Conservation (phyloP, 2,329 filamentous ascomycete genomes). For the Aureobasidium musti region DNA sequence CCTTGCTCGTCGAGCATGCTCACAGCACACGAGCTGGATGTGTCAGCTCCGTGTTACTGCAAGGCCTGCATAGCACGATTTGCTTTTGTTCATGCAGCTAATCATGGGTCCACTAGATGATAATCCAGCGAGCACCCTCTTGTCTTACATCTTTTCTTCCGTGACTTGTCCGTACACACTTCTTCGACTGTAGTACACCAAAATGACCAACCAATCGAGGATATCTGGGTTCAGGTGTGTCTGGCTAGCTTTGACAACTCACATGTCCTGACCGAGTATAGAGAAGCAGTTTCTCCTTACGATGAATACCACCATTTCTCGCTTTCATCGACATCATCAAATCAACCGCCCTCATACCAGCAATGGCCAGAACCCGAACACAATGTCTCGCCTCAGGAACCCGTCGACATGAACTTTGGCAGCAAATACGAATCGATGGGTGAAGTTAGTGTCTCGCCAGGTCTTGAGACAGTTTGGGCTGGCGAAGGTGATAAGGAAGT, state of each 20-base stretch:
- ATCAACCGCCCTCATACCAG: conserved; percentile 35
- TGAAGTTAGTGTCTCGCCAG: conserved; percentile 33
- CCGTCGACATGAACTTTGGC: conserved; percentile 30
- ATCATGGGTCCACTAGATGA: background rate
- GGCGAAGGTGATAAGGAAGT: conserved; percentile 40
- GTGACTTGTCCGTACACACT: background rate
- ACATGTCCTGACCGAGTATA: background rate
- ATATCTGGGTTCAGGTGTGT: conserved; percentile 26
- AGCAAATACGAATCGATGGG: conserved; percentile 32
- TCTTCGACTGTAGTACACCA: background rate
- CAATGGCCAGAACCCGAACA: conserved; percentile 32
- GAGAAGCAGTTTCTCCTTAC: conserved; percentile 8
- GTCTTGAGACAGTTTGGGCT: conserved; percentile 36
- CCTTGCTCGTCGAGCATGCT: background rate
- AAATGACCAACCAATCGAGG: conserved; percentile 25
- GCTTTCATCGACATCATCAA: background rate
- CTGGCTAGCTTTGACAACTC: background rate
- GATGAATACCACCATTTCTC: background rate
- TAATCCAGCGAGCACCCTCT: background rate
- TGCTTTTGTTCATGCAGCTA: conserved; percentile 1
- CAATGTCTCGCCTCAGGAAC: conserved; percentile 1
- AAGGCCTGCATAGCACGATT: background rate
- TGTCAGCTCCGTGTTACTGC: background rate
- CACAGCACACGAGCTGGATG: background rate
- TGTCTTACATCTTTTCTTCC: conserved; percentile 3